Conservation (phyloP, 305 asterid species). For the Fraxinus nigra region DNA sequence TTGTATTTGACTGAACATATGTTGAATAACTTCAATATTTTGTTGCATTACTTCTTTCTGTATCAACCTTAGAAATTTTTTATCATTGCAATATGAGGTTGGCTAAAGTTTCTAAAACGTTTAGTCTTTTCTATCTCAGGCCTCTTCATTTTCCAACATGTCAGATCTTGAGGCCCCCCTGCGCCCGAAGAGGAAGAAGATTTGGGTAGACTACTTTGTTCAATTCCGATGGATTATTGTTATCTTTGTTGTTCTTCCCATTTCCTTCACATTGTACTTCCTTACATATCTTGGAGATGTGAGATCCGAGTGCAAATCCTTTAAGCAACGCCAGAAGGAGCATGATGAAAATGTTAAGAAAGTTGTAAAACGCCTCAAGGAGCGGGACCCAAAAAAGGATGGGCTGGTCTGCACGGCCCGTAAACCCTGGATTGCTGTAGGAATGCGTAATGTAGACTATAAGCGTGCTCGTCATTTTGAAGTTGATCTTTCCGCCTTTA, state of each 20-base stretch:
- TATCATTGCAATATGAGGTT: neutral
- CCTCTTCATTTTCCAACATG: constrained; percentile 43
- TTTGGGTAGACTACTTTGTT: constrained; percentile 78
- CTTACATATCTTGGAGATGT: constrained; percentile 77
- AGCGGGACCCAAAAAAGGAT: constrained; percentile 78
- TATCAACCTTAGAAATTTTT: neutral
- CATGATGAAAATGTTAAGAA: constrained; percentile 86
- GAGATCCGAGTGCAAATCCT: constrained; percentile 69
- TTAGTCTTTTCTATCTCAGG: constrained; percentile 25
- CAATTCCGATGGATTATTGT: constrained; percentile 89
- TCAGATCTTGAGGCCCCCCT: constrained; percentile 87
- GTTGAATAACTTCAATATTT: neutral
- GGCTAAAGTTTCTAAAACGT: constrained; percentile 1
- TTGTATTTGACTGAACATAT: neutral
- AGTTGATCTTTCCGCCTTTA: constrained; percentile 86
- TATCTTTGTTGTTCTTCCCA: constrained; percentile 82
- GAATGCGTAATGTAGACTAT: constrained; percentile 96
- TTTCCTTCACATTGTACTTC: constrained; percentile 75
- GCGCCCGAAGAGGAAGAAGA: constrained; percentile 91
- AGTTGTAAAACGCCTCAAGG: constrained; percentile 78
- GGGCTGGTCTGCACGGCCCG: constrained; percentile 97
- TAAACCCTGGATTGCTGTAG: constrained; percentile 96
- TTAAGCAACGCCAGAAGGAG: constrained; percentile 79
- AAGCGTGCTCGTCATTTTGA: constrained; percentile 92
- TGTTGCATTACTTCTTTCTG: neutral